Evolutionary conservation across 1,139 yeast genomes (phyloP).

Genomic region (Yamadazyma spencermartinsiae): DNA sequence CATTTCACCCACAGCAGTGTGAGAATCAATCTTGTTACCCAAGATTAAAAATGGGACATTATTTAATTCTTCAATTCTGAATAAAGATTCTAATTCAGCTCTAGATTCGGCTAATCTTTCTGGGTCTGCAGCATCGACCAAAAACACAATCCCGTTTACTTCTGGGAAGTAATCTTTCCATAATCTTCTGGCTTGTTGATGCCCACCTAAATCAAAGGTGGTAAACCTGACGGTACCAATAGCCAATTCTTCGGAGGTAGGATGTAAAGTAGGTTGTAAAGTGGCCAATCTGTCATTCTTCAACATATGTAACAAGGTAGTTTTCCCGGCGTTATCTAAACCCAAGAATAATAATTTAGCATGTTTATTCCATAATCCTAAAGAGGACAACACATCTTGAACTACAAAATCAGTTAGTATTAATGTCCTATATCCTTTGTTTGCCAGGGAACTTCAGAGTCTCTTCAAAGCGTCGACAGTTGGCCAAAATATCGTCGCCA

Average conservation of each 20-base stretch:
- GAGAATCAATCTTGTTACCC: conserved; percentile 96
- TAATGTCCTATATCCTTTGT: no score
- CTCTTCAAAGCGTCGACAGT: neutral
- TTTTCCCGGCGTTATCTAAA: conserved; percentile 97
- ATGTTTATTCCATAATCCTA: conserved; percentile 97
- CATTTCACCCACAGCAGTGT: conserved; percentile 92
- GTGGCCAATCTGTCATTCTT: conserved; percentile 98
- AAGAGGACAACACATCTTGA: conserved; percentile 89
- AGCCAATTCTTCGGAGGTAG: conserved; percentile 96
- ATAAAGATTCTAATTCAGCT: conserved; percentile 90
- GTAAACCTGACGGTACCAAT: conserved; percentile 96
- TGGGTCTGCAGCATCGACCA: conserved; percentile 96
- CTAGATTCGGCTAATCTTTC: conserved; percentile 93
- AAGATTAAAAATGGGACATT: conserved; percentile 89
- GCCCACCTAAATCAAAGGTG: conserved; percentile 98
- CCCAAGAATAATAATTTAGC: conserved; percentile 96
- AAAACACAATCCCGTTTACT: conserved; percentile 93
- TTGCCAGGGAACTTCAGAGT: no score
- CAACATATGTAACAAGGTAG: conserved; percentile 94
- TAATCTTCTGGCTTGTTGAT: conserved; percentile 96
- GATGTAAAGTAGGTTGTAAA: conserved; percentile 96
- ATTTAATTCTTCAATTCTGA: conserved; percentile 86
- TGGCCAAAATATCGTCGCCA: neutral
- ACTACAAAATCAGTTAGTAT: no score
- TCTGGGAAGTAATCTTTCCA: conserved; percentile 99